Evolutionary conservation across 768 basidiomycete species (phyloP).

Genomic region (Mycena galopus): DNA sequence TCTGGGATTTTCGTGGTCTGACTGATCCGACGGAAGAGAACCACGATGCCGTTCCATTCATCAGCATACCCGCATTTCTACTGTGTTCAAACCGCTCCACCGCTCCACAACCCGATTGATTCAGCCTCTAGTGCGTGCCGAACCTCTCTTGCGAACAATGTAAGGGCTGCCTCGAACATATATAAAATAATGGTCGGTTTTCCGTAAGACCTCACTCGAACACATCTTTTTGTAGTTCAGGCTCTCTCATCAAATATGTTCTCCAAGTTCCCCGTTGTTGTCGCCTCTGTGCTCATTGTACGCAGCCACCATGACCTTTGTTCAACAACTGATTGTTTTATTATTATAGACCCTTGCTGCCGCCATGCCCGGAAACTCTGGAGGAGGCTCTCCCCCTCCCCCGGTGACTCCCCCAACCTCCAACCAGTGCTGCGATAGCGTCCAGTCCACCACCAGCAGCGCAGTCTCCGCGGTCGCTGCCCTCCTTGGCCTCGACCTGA

Average conservation of each 20-base stretch:
- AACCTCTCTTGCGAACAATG: too few species aligned
- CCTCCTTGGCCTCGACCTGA: background rate
- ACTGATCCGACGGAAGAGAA: too few species aligned
- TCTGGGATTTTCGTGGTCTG: too few species aligned
- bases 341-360: background rate
- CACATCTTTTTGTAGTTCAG: background rate
- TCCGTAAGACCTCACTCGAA: background rate
- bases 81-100: too few species aligned
- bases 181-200: background rate
- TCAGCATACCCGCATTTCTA: too few species aligned
- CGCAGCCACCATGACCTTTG: background rate
- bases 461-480: background rate
- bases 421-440: background rate
- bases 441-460: background rate
- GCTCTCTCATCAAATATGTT: background rate
- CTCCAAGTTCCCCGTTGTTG: background rate
- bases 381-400: background rate
- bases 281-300: background rate
- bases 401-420: background rate
- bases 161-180: background rate
- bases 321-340: background rate
- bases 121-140: too few species aligned
- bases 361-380: background rate
- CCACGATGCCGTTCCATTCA: too few species aligned
- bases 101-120: too few species aligned